Evolutionary conservation across 805 yeast species (phyloP), one percentile per base, ranked within the genome.

Genomic region (Pichia eremophila): DNA sequence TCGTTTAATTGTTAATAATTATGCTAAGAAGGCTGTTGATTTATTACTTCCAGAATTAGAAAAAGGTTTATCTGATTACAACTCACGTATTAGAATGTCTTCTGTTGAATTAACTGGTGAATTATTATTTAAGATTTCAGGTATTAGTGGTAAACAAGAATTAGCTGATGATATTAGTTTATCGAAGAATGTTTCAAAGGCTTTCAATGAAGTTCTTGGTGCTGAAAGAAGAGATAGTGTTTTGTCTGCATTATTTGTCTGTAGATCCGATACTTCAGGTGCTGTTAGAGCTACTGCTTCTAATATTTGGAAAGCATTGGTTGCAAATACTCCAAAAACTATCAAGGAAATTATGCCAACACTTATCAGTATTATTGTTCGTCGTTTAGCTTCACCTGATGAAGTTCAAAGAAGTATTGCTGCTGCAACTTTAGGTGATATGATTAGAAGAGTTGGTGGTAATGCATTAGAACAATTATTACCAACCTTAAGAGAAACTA

Each of bases 31-130:
- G 66, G 96, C 99, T 28, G 88, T 93, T 51, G 99, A 91, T 62
- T 71, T 93, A 58, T 74, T 93, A 57, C 74, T 93, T 48, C 99
- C 99, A 28, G 99, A 93, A 65, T 75, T 93, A 50, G 98, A 93
- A 66, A 73, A 71, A 46, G 99, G 99, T 39, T 71, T 93, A 63
- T 78, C 88, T 45, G 95, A 88, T 65, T 67, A 74, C 50, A 85
- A 80, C 59, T 78, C 85, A 65, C 81, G 97, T 61, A 93, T 93
- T 60, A 80, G 99, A 65, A 73, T 89, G 49, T 85, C 96, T 1
- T 89, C 97, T 35, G 95, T 93, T 40, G 96, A 90, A 68, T 84
- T 93, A 54, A 83, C 96, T 7, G 98, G 99, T 55, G 99, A 93
- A 56, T 72, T 93, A 59, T 72, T 93, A 57, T 90, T 86, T 82